Base-by-base conservation (phyloP, 2,329 filamentous ascomycete genomes). In the Colletotrichum eremochloae region DNA sequence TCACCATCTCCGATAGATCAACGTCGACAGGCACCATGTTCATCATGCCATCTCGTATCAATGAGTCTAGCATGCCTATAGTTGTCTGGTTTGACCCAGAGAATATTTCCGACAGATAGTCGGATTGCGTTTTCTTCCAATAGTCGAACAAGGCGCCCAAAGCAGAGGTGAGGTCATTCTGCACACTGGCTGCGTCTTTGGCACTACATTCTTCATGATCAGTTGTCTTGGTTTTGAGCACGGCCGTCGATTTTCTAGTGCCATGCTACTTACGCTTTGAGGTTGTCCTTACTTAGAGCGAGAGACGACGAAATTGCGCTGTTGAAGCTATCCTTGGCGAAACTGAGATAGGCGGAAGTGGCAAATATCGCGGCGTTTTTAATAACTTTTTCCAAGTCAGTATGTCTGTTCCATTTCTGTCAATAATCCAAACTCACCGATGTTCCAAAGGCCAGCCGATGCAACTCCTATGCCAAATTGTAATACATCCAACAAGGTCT, bases 21-120 rank as follows among this genome's bases (percentile, higher is more conserved):
- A 70, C 36, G 18, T 67, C 68, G 55, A 52, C n/a, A 0, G 68
- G 68, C 15, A 70, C 36, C 48, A 56, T 70, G 40, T 70, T 67
- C 63, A 67, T 61, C 63, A 61, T 67, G 40, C 68, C 63, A 0
- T 67, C 55, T 14, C 53, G 42, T 0, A 70, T 61, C 5, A 67
- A 9, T 0, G 53, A 58, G 15, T 24, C 9, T 1, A 70, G 68
- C 68, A 70, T 67, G n/a, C 1, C 36, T 9, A 67, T 33, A 0
- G 68, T 61, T 6, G 55, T 42, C 15, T 46, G n/a, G 3, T 67
- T 55, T 3, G 55, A 61, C 7, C 68, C 55, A 1, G 68, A 67
- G 5, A 70, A 70, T 2, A 67, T n/a, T 0, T 55, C 36, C 3
- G 68, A 67, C 9, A 67, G 14, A 1, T 50, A 69, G 3, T 31